A percentile compares a stretch with the other conserved stretches of the same genome.
These are phyloP conservation scores for Chlorella sp. DNA, from an alignment of 139 green algal genomes.

Conservation along the genomic window DNA sequence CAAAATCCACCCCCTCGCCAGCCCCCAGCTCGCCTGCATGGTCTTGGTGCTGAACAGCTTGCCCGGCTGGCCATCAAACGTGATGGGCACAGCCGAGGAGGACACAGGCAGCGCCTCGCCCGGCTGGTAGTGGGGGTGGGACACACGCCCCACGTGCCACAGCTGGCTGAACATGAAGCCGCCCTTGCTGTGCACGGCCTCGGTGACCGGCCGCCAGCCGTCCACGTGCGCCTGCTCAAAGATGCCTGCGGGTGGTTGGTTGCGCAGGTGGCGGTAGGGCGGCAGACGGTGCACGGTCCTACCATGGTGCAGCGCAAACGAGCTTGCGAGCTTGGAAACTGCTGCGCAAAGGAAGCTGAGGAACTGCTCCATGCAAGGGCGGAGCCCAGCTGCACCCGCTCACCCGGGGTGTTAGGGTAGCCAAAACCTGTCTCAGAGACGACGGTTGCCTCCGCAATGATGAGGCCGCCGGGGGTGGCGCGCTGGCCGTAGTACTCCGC, in stretches of 20 bases:
- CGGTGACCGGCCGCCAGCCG: neutral
- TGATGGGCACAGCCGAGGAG: too few species aligned
- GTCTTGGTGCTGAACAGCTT: too few species aligned
- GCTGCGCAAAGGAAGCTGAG: too few species aligned
- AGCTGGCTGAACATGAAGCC: conserved; percentile 12
- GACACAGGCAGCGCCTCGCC: too few species aligned
- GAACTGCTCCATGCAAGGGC: too few species aligned
- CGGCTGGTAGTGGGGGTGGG: neutral
- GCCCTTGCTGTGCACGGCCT: neutral
- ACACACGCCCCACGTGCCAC: neutral
- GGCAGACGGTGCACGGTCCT: neutral
- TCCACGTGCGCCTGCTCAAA: neutral
- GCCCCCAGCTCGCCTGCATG: too few species aligned
- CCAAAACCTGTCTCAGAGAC: neutral
- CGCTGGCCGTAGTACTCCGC: neutral
- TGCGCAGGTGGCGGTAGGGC: neutral
- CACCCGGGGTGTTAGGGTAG: neutral
- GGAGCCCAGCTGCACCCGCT: too few species aligned
- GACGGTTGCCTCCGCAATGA: neutral
- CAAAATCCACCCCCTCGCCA: too few species aligned
- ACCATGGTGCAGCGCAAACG: too few species aligned
- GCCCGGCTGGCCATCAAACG: too few species aligned
- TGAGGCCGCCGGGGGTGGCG: neutral
- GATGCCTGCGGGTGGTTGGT: neutral
- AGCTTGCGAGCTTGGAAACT: too few species aligned